A percentile compares a stretch with the other conserved stretches of the same genome.
Conservation (phyloP, 495 filamentous ascomycete species). For the Hypoxylon trugodes region DNA sequence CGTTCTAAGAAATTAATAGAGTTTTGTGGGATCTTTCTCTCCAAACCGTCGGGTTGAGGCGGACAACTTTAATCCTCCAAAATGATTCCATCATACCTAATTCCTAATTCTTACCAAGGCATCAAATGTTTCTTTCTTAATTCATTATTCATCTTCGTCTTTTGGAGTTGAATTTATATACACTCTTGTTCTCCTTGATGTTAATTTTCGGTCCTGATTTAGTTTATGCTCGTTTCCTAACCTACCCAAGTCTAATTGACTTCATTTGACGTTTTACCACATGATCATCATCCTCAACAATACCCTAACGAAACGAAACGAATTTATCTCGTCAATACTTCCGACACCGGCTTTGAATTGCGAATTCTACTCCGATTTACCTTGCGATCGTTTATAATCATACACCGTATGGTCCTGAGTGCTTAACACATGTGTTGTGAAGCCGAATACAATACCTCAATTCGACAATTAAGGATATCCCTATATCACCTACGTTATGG, state of each 20-base stretch:
- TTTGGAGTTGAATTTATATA: too few species aligned
- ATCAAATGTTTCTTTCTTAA: too few species aligned
- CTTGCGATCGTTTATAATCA: not conserved
- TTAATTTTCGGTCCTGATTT: too few species aligned
- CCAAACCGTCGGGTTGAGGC: slow-evolving; percentile 24
- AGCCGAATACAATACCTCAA: not conserved
- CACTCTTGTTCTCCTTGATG: too few species aligned
- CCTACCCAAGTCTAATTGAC: too few species aligned
- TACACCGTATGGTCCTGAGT: slow-evolving; percentile 4
- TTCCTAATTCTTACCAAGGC: not conserved
- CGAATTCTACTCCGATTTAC: not conserved
- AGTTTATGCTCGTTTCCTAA: too few species aligned
- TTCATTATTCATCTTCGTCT: too few species aligned
- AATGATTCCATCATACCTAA: not conserved
- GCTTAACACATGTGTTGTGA: slow-evolving; percentile 7
- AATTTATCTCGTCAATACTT: not conserved
- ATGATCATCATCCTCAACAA: not conserved
- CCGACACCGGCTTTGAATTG: too few species aligned
- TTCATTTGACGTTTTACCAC: too few species aligned
- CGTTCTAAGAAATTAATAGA: not conserved
- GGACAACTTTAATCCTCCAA: too few species aligned
- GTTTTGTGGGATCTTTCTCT: slow-evolving; percentile 17
- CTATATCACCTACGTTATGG: slow-evolving; percentile 19
- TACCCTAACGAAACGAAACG: not conserved
- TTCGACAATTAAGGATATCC: not conserved